These are phyloP conservation scores for Hyaloscypha hepaticicola DNA, from an alignment of 495 filamentous ascomycete genomes.

Conservation along the genomic window DNA sequence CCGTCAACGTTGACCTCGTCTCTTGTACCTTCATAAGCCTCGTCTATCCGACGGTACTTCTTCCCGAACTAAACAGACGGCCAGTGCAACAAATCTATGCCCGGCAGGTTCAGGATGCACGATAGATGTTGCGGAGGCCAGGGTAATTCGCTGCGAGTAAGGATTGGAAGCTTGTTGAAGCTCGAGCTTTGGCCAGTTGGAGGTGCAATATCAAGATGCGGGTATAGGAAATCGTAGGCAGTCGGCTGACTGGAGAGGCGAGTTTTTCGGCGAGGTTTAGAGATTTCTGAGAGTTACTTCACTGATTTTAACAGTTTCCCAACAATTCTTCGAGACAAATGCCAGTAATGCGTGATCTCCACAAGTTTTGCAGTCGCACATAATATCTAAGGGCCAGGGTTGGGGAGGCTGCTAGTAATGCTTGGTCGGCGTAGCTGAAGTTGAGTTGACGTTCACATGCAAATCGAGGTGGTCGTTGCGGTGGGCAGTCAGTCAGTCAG, in stretches of 20 bases:
- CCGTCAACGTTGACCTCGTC: slow-evolving; percentile 8
- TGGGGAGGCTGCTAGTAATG: neutral
- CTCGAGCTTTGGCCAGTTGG: slow-evolving; percentile 1
- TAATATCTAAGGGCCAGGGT: neutral
- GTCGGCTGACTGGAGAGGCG: neutral
- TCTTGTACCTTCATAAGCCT: slow-evolving; percentile 12
- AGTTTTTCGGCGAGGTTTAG: neutral
- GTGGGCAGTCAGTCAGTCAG: too few species aligned
- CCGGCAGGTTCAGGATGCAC: neutral
- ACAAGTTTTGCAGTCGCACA: neutral
- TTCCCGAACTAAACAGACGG: neutral
- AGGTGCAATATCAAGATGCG: neutral
- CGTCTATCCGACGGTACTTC: neutral
- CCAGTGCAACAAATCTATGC: neutral
- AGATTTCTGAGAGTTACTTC: neutral
- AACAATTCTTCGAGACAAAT: slow-evolving; percentile 1
- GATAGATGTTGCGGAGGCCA: neutral
- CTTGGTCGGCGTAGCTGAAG: neutral
- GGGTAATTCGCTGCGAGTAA: neutral
- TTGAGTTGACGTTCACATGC: slow-evolving; percentile 7
- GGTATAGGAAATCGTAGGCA: neutral
- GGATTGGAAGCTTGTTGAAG: slow-evolving; percentile 6
- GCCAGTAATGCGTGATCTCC: slow-evolving; percentile 1
- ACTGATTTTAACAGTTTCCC: neutral
- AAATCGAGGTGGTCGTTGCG: neutral